Base-by-base conservation (phyloP, 2,329 filamentous ascomycete genomes). In the Didymella segeticola region DNA sequence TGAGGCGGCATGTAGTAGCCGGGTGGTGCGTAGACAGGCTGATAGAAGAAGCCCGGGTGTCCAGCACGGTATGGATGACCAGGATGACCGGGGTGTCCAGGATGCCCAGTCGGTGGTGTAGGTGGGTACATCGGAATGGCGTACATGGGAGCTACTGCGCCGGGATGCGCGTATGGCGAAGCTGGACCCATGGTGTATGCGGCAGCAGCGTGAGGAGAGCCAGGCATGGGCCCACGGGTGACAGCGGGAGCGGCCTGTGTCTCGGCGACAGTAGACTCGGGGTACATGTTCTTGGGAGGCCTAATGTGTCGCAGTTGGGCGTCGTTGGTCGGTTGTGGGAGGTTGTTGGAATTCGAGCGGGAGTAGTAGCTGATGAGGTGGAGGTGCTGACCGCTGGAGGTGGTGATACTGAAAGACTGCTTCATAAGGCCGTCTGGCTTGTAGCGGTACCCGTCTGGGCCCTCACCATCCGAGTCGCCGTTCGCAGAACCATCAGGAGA, bases 321-420 rank as follows among this genome's bases (percentile, higher is more conserved):
- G 70, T 99, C 95, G 26, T 84, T 88, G 39, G 89, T 90, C 0
- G 95, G 95, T 68, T 95, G 90, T 61, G 86, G 85, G 25, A 98
- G 82, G 43, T 89, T 89, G 53, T 86, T 83, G 23, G 89, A 86
- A 53, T 91, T 86, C 23, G 90, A 90, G 50, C 93, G 85, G 3
- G 92, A 89, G 76, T 93, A 98, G 79, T 99, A 99, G 67, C 93
- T 97, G 78, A 99, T 99, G 45, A 99, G 84, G 78, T 99, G 95
- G 2, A 99, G 86, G 72, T 98, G 95, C 68, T 97, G 92, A 61
- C 91, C 86, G 30, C 83, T 87, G 1, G 90, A 91, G 1, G 95
- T 98, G 19, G 93, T 97, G 78, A 99, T 98, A 78, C 93, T 98
- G 82, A 98, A 99, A 0, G 95, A 98, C 77, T 99, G 95, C 83